These are phyloP conservation scores for Phyllostachys edulis DNA, from an alignment of 176 grass and related monocot species.

Conservation along the genomic window DNA sequence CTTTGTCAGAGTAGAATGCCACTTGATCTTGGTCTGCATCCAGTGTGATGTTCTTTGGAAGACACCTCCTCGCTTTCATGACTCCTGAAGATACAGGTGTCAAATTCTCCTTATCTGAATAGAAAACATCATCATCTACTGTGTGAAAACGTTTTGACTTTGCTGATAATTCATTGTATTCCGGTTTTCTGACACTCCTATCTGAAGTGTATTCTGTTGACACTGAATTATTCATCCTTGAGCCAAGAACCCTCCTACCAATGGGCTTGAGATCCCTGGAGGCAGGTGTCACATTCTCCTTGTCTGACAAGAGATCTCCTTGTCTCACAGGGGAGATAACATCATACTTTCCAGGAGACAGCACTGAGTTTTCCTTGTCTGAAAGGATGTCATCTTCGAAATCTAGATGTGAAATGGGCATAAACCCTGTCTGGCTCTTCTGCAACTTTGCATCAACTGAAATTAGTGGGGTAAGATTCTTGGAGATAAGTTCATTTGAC, in stretches of 20 bases:
- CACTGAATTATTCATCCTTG: slow-evolving; percentile 40
- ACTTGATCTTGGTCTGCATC: slow-evolving; percentile 44
- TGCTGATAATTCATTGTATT: slow-evolving; percentile 23
- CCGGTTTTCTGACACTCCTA: background rate
- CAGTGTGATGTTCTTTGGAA: slow-evolving; percentile 29
- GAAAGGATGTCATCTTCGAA: slow-evolving; percentile 34
- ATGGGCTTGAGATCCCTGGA: slow-evolving; percentile 39
- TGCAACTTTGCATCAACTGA: slow-evolving; percentile 14
- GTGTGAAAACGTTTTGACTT: slow-evolving; percentile 34
- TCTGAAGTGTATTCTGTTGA: slow-evolving; percentile 22
- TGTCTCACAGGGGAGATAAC: slow-evolving; percentile 30
- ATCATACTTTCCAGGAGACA: slow-evolving; percentile 22
- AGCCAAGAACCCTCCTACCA: slow-evolving; percentile 49
- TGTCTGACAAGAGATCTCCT: slow-evolving; percentile 43
- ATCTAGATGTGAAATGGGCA: slow-evolving; percentile 34
- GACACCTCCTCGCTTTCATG: slow-evolving; percentile 40
- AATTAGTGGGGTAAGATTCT: background rate
- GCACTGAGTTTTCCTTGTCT: slow-evolving; percentile 36
- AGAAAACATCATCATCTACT: slow-evolving; percentile 51
- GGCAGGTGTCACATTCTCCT: slow-evolving; percentile 51
- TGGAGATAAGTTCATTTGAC: slow-evolving; percentile 17
- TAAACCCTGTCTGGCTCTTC: background rate
- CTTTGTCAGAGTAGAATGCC: slow-evolving; percentile 68
- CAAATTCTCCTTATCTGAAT: slow-evolving; percentile 87
- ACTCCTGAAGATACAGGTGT: slow-evolving; percentile 52